Percentiles rank a stretch among this genome's conserved stretches.
Conservation (phyloP, 768 basidiomycete species). For the Cystofilobasidium bisporidii region DNA sequence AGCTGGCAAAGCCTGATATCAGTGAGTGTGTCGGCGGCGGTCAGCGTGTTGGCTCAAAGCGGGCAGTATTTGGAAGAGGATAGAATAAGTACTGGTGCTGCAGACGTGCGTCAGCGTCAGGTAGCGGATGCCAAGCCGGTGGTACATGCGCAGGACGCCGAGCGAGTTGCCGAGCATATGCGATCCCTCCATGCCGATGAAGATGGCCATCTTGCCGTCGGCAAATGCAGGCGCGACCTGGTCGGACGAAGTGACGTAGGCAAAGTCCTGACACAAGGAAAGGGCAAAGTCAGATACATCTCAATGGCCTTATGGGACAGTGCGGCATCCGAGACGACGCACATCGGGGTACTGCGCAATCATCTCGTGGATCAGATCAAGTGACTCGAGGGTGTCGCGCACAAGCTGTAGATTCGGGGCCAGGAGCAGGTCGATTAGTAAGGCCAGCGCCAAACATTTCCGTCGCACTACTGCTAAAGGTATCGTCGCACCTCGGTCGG, state of each 20-base stretch:
- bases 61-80: too few relatives aligned
- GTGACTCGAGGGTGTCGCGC: conserved; percentile 28
- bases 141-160: conserved; percentile 28
- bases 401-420: conserved; percentile 13
- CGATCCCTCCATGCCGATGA: conserved; percentile 30
- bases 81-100: neutral
- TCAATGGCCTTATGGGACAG: neutral
- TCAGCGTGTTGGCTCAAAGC: too few relatives aligned
- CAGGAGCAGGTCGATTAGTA: too few relatives aligned
- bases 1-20: conserved; percentile 30
- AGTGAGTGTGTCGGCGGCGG: too few relatives aligned
- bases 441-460: too few relatives aligned
- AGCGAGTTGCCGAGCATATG: conserved; percentile 31
- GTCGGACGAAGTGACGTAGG: too few relatives aligned
- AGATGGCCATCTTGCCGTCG: conserved; percentile 24
- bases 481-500: neutral
- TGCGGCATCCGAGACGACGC: conserved; percentile 5
- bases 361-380: conserved; percentile 29
- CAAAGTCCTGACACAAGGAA: too few relatives aligned
- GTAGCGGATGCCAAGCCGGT: conserved; percentile 30
- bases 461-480: too few relatives aligned
- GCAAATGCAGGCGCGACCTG: conserved; percentile 10
- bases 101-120: neutral
- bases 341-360: conserved; percentile 10
- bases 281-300: too few relatives aligned